A percentile compares a stretch with the other conserved stretches of the same genome.
Evolutionary conservation across 2,329 filamentous ascomycete genomes (phyloP).

Genomic region (Knoxdaviesia proteae): DNA sequence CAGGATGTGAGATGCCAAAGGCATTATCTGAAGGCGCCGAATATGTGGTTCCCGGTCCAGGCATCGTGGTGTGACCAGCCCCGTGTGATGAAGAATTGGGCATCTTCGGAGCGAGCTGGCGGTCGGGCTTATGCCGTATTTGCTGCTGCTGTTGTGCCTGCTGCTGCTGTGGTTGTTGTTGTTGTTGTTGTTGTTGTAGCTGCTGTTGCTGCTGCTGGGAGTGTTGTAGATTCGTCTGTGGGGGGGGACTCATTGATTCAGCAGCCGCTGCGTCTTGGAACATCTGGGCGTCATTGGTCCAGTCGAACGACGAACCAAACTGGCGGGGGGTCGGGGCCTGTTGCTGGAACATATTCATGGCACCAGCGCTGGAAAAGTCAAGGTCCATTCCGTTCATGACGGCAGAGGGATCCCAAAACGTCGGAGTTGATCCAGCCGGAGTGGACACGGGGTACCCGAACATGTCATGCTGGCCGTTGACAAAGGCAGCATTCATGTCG

Average conservation of each 20-base stretch:
- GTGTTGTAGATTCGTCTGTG: slow-evolving; percentile 5
- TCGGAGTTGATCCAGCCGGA: slow-evolving; percentile 25
- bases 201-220: slow-evolving; percentile 9
- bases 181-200: slow-evolving; percentile 4
- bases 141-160: slow-evolving; percentile 1
- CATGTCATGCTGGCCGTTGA: slow-evolving; percentile 28
- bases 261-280: slow-evolving; percentile 25
- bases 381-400: slow-evolving; percentile 36
- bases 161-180: not conserved
- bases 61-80: no score
- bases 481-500: slow-evolving; percentile 21
- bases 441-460: slow-evolving; percentile 41
- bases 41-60: no score
- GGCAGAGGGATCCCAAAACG: slow-evolving; percentile 32
- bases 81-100: no score
- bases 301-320: slow-evolving; percentile 20
- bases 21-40: no score
- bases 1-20: no score
- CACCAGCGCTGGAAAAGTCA: slow-evolving; percentile 26
- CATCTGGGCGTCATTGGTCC: slow-evolving; percentile 32
- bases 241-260: no score
- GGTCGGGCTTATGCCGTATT: slow-evolving; percentile 1
- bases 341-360: slow-evolving; percentile 19
- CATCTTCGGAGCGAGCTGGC: no score
- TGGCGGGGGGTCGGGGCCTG: not conserved